Percentiles rank a stretch among this genome's conserved stretches.
These are phyloP conservation scores for Blastobotrys serpentis DNA, from an alignment of 1,139 yeast species.

Conservation along the genomic window DNA sequence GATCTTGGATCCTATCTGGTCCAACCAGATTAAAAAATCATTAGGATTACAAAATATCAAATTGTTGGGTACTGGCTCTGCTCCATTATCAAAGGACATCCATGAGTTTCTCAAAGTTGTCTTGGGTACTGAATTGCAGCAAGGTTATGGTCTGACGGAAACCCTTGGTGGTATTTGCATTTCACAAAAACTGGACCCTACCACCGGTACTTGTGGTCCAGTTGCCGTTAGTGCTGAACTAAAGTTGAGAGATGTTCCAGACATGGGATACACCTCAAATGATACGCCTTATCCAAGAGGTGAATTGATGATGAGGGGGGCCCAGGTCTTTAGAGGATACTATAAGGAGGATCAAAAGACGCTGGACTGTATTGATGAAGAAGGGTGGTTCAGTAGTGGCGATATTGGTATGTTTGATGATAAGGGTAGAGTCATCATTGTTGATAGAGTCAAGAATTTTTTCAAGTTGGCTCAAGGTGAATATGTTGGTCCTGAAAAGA, in stretches of 20 bases:
- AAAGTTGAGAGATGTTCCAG: slow-evolving; percentile 63
- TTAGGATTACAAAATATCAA: slow-evolving; percentile 56
- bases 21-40: slow-evolving; percentile 52
- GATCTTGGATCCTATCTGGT: slow-evolving; percentile 51
- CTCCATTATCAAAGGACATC: slow-evolving; percentile 66
- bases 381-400: slow-evolving; percentile 79
- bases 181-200: slow-evolving; percentile 48
- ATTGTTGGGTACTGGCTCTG: slow-evolving; percentile 61
- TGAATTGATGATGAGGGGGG: slow-evolving; percentile 67
- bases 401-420: slow-evolving; percentile 61
- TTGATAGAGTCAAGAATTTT: slow-evolving; percentile 78
- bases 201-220: slow-evolving; percentile 62
- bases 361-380: slow-evolving; percentile 51
- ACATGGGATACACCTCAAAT: slow-evolving; percentile 59
- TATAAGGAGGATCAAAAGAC: slow-evolving; percentile 59
- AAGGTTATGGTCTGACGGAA: slow-evolving; percentile 81
- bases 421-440: slow-evolving; percentile 57
- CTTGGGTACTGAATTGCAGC: slow-evolving; percentile 56
- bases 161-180: slow-evolving; percentile 63
- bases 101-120: slow-evolving; percentile 61
- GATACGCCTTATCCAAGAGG: slow-evolving; percentile 51
- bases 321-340: slow-evolving; percentile 61
- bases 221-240: slow-evolving; percentile 54
- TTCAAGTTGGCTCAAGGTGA: slow-evolving; percentile 82
- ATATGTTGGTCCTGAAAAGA: slow-evolving; percentile 75